A percentile compares a stretch with the other conserved stretches of the same genome.
These are phyloP conservation scores for Roridomyces roridus DNA, from an alignment of 768 basidiomycete species.

Conservation along the genomic window DNA sequence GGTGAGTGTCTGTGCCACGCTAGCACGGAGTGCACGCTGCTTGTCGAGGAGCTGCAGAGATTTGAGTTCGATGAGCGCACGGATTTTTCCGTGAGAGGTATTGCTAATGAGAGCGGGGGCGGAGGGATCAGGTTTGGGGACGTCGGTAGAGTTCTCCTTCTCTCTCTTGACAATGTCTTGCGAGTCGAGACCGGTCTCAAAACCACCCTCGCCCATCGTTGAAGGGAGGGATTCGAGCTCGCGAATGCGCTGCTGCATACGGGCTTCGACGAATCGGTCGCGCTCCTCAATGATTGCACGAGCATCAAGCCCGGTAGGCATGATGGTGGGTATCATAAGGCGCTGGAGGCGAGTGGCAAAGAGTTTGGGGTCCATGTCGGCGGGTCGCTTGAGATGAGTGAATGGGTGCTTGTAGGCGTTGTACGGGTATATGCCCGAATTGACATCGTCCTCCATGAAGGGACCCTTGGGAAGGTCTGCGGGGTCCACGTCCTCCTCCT, in stretches of 20 bases:
- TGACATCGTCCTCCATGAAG: constrained; percentile 78
- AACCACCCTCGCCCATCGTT: constrained; percentile 78
- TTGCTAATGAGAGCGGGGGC: constrained; percentile 59
- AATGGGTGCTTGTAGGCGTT: constrained; percentile 90
- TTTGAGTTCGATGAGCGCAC: constrained; percentile 93
- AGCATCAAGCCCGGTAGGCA: constrained; percentile 92
- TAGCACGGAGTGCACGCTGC: constrained; percentile 85
- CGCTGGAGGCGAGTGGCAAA: constrained; percentile 80
- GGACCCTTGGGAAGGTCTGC: constrained; percentile 74
- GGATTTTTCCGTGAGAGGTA: constrained; percentile 81
- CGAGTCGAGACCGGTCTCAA: constrained; percentile 53
- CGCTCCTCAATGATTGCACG: constrained; percentile 91
- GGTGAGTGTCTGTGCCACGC: constrained; percentile 85
- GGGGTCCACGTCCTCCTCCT: constrained; percentile 60
- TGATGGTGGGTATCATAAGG: constrained; percentile 85
- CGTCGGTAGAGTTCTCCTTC: constrained; percentile 41
- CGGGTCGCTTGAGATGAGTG: constrained; percentile 72
- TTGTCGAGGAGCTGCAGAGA: constrained; percentile 87
- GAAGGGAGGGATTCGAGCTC: constrained; percentile 85
- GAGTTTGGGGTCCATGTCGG: constrained; percentile 63
- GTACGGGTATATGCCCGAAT: constrained; percentile 89
- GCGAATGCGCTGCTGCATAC: constrained; percentile 85
- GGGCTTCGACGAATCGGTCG: constrained; percentile 87
- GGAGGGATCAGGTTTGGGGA: constrained; percentile 34
- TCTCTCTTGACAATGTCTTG: constrained; percentile 49